Evolutionary conservation across 805 yeast species (phyloP).

Genomic region (Barnettozyma californica): DNA sequence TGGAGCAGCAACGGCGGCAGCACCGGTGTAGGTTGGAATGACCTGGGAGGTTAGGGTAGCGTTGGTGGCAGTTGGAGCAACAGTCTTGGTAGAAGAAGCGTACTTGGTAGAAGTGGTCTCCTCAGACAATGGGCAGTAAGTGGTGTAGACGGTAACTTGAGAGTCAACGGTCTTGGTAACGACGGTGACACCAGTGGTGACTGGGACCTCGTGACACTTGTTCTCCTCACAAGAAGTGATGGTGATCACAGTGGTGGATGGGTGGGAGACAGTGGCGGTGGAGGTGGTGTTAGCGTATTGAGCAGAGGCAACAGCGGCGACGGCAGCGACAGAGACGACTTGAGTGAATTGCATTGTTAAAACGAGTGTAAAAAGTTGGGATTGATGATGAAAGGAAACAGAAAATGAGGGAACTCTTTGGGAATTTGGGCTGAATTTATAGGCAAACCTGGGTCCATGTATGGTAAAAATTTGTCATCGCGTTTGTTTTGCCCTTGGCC

Average conservation of each 20-base stretch:
- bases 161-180: slow-evolving; percentile 8
- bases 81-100: not conserved
- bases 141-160: slow-evolving; percentile 13
- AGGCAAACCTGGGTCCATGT: not conserved
- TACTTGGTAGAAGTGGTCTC: slow-evolving; percentile 4
- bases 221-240: slow-evolving; percentile 14
- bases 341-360: slow-evolving; percentile 31
- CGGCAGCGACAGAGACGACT: slow-evolving; percentile 25
- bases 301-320: slow-evolving; percentile 26
- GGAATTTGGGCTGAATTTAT: not conserved
- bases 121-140: slow-evolving; percentile 15
- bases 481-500: not conserved
- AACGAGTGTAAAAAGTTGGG: slow-evolving; percentile 27
- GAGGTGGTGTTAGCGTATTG: slow-evolving; percentile 16
- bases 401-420: not conserved
- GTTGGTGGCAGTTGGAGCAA: slow-evolving; percentile 8
- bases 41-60: slow-evolving; percentile 19
- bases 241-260: slow-evolving; percentile 10
- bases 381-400: not conserved
- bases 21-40: slow-evolving; percentile 35
- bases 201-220: slow-evolving; percentile 9
- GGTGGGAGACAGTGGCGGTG: slow-evolving; percentile 1
- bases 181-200: slow-evolving; percentile 16
- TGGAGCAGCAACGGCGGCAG: slow-evolving; percentile 40
- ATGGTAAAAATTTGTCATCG: not conserved